Evolutionary conservation across 306 rosid genomes (phyloP), one percentile per base, ranked within the genome.

Genomic region (Abrus precatorius): DNA sequence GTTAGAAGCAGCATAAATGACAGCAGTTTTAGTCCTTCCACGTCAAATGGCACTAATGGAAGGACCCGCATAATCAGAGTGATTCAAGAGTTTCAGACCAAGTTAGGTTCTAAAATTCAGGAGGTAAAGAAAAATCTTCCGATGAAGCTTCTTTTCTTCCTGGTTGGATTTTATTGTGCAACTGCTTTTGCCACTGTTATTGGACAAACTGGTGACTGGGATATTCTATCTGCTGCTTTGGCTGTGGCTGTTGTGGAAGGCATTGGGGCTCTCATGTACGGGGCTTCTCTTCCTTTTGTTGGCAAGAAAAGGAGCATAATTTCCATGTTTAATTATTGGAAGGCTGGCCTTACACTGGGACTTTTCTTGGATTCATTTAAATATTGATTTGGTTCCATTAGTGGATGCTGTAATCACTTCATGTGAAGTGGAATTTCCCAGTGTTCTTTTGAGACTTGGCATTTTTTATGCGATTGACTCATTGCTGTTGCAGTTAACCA

Each of bases 131-230:
- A 84, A 82, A 90, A 91, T 80, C 90, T 93, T 76, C 97, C 97
- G 0, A 28, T 87, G 81, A 95, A 93, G 84, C 72, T 95, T 43
- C 71, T 95, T 67, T 94, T 87, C 89, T 93, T 95, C 89, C 85
- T 95, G 85, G 87, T 84, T 14, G 99, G 99, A 63, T 93, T 91
- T 87, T 95, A 95, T 83, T 91, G 99, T 33, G 95, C 99, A 44
- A 93, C 99, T 3, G 97, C 97, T 10, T 95, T 93, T 75, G 91
- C 97, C 72, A 95, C 99, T 20, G 97, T 95, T 69, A 95, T 95
- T 69, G 99, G 99, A 71, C 97, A 95, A 90, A 95, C 97, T 1
- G 99, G 99, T 30, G 97, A 95, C 81, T 95, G 99, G 99, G 99
- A 95, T 86, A 87, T 95, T 84, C 92, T 93, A 56, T 95, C 97